Evolutionary conservation across 306 rosid genomes (phyloP).

Genomic region (Quercus parvula): DNA sequence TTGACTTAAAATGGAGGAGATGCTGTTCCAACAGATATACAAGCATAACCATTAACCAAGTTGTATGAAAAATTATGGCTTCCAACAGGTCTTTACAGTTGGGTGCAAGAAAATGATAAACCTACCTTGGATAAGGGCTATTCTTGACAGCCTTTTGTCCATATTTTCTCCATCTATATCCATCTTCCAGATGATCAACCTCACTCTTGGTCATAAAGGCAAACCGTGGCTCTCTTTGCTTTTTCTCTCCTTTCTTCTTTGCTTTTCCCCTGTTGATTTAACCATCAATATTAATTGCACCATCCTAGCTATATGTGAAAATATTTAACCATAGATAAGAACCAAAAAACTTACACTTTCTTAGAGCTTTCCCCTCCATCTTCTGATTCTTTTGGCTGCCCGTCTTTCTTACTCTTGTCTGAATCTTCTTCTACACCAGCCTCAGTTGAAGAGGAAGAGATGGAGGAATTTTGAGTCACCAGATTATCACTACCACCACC

Average conservation of each 20-base stretch:
- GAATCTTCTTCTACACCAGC: constrained; percentile 72
- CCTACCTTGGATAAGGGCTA: constrained; percentile 82
- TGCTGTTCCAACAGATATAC: not conserved
- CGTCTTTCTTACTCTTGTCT: constrained; percentile 45
- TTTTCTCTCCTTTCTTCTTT: constrained; percentile 80
- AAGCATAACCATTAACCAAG: not conserved
- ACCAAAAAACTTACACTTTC: constrained; percentile 49
- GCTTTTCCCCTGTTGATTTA: constrained; percentile 34
- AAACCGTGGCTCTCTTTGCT: constrained; percentile 68
- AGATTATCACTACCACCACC: constrained; percentile 30
- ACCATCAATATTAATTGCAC: constrained; percentile 22
- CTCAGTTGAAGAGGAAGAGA: constrained; percentile 75
- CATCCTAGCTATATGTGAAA: not conserved
- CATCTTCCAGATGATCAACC: constrained; percentile 91
- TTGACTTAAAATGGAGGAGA: too few relatives aligned
- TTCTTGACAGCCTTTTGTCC: constrained; percentile 88
- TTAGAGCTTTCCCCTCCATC: constrained; percentile 57
- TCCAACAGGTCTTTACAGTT: not conserved
- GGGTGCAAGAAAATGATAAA: constrained; percentile 1
- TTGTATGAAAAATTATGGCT: not conserved
- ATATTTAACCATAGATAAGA: not conserved
- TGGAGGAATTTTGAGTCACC: constrained; percentile 52
- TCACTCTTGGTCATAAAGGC: constrained; percentile 91
- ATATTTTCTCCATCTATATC: constrained; percentile 88
- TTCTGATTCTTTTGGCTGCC: constrained; percentile 37